Base-by-base conservation (phyloP, 495 filamentous ascomycete genomes). In the Penicillium steckii region DNA sequence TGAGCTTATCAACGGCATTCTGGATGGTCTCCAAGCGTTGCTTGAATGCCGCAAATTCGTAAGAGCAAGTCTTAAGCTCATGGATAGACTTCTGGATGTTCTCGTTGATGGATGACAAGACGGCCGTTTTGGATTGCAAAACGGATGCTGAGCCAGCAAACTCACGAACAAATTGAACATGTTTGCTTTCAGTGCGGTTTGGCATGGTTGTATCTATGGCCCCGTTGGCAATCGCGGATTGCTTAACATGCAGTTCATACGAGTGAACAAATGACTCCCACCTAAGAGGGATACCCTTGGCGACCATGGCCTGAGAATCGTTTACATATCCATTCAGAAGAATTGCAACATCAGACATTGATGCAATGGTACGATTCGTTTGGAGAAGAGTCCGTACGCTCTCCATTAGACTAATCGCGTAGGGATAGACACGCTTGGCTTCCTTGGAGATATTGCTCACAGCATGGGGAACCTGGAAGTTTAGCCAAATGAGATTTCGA, bases 221-320 rank as follows among this genome's bases (percentile, higher is more conserved):
- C 29, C 84, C 85, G 43, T 74, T 74, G n/a, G 69, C 62, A 46
- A 76, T 73, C n/a, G 77, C 71, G 26, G 84, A 77, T 57, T 90
- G 86, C 58, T 93, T 88, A 46, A 91, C 79, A 58, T 93, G 90
- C 15, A 96, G 75, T 65, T 97, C 94, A 65, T 96, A 97, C 7
- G 90, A 91, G 61, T 97, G 90, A 26, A 98, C 88, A 64, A 98
- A 96, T 0, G 94, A 93, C 65, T 98, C 94, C 94, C 94, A 98
- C 59, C 88, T 85, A 25, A 97, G 74, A 9, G 89, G 88, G 40
- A 97, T 77, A 37, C 94, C 94, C 73, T 94, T 96, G 41, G 75
- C 73, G 48, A 97, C 82, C 58, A 96, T 81, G 24, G 67, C 68
- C 51, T 96, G 89, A 0, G 88, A 87, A 47, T 96, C 89, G 56